Base-by-base conservation (phyloP, 2,329 filamentous ascomycete genomes). In the Trichoderma sp. region DNA sequence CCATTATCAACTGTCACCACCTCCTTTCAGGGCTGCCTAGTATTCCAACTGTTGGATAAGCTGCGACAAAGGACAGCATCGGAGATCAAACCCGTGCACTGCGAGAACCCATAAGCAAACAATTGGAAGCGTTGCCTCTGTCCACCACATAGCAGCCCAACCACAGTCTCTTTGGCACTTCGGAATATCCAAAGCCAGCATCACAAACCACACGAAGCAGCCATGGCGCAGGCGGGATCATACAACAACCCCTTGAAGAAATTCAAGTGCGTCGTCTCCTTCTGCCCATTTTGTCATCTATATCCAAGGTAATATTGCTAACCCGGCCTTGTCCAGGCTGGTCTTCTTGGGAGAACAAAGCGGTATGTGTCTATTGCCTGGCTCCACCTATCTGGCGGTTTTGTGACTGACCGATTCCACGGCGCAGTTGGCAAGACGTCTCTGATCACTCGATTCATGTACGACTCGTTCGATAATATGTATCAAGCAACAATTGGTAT, bases 171-270 rank as follows among this genome's bases (percentile, higher is more conserved):
- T 33, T 35, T 40, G 55, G 37, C 53, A 58, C 37, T 40, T 37
- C 55, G 64, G 55, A 31, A 52, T 49, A 53, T 53, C 65, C 47
- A 60, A 68, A 13, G 27, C 53, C 27, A 60, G 29, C 68, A 64
- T 58, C 33, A 53, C 59, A 37, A 53, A 49, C 31, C 55, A 55
- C 31, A 58, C 60, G 14, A 31, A 49, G 52, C 62, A 66, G 88
- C 79, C 80, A 97, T 97, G 94, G 92, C 94, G 81, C 89, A 93
- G 83, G 82, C 85, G 72, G 90, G 92, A 81, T 93, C 92, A 73
- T 99, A 98, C 87, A 97, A 96, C 82, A 98, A 98, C 86, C 96
- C 96, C 77, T 86, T 99, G 84, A 99, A 99, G 92, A 99, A 99
- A 84, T 99, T 98, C 91, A 99, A 99, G 94, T 97, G 86, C 71